phyloP scores from a whole-genome alignment of 768 basidiomycete species.

The Boletus fagicola region DNA sequence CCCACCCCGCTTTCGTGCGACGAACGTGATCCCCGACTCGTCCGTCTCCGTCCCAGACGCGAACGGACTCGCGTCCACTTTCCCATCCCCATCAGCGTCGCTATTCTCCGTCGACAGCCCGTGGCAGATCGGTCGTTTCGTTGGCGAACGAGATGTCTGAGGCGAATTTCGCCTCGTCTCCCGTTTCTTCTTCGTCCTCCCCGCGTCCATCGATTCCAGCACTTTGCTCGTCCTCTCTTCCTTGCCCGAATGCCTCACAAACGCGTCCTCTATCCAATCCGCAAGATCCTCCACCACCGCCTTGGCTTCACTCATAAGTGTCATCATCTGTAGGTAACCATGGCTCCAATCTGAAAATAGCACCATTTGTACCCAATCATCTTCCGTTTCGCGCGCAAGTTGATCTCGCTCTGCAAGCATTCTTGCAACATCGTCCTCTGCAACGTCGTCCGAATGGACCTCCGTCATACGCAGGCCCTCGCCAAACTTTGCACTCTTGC shows the following conservation, averaged over 20 bases:
- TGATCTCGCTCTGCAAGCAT: constrained; percentile 60
- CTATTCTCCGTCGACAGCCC: background rate
- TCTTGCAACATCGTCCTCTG: constrained; percentile 35
- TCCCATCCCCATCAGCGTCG: constrained; percentile 5
- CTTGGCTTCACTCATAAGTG: constrained; percentile 78
- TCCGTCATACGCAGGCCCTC: constrained; percentile 63
- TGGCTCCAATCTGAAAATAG: constrained; percentile 97
- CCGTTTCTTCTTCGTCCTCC: constrained; percentile 28
- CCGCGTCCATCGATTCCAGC: constrained; percentile 18
- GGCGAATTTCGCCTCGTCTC: constrained; percentile 23
- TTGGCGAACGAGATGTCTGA: constrained; percentile 21
- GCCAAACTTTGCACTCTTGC: constrained; percentile 62
- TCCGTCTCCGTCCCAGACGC: constrained; percentile 65
- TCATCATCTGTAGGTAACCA: constrained; percentile 94
- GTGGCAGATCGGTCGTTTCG: constrained; percentile 16
- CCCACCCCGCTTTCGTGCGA: constrained; percentile 50
- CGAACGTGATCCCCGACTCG: constrained; percentile 68
- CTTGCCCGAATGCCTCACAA: constrained; percentile 40
- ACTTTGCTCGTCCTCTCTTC: constrained; percentile 20
- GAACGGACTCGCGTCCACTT: constrained; percentile 29
- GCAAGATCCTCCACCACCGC: constrained; percentile 79
- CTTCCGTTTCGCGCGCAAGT: constrained; percentile 69
- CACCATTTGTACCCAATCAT: constrained; percentile 93
- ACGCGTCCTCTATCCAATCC: constrained; percentile 88
- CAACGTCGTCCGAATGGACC: constrained; percentile 28